Evolutionary conservation across 148 eudicot genomes (phyloP).

Genomic region (Rhododendron ovatum): DNA sequence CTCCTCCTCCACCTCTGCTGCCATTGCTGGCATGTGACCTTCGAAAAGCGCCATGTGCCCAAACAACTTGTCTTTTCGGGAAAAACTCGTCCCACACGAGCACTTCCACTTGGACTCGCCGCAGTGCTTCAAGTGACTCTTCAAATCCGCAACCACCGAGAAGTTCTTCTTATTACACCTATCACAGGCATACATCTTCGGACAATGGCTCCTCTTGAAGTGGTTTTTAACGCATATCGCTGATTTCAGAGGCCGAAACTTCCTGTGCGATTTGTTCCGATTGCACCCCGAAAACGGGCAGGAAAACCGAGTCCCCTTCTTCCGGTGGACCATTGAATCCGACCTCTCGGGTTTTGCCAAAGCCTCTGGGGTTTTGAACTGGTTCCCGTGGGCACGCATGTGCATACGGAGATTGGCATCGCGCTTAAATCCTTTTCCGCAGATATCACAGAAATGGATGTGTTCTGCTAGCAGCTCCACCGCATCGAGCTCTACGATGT

Average conservation of each 20-base stretch:
- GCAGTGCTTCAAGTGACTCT: slow-evolving; percentile 64
- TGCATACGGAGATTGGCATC: slow-evolving; percentile 76
- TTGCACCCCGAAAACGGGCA: slow-evolving; percentile 39
- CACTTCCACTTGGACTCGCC: slow-evolving; percentile 58
- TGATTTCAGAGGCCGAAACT: not conserved
- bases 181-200: slow-evolving; percentile 58
- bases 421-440: slow-evolving; percentile 69
- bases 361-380: slow-evolving; percentile 48
- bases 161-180: slow-evolving; percentile 67
- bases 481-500: slow-evolving; percentile 59
- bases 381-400: slow-evolving; percentile 64
- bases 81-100: slow-evolving; percentile 64
- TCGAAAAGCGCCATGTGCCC: slow-evolving; percentile 70
- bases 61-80: slow-evolving; percentile 70
- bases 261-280: not conserved
- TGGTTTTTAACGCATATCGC: not conserved
- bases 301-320: slow-evolving; percentile 47
- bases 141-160: slow-evolving; percentile 70
- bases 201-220: slow-evolving; percentile 61
- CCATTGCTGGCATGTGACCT: slow-evolving; percentile 74
- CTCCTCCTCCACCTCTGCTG: slow-evolving; percentile 8
- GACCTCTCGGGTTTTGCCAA: slow-evolving; percentile 47
- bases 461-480: slow-evolving; percentile 71
- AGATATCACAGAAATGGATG: slow-evolving; percentile 63
- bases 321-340: not conserved